A percentile compares a stretch with the other conserved stretches of the same genome.
Conservation (phyloP, 2,329 filamentous ascomycete species). For the Aspergillus intermedius region DNA sequence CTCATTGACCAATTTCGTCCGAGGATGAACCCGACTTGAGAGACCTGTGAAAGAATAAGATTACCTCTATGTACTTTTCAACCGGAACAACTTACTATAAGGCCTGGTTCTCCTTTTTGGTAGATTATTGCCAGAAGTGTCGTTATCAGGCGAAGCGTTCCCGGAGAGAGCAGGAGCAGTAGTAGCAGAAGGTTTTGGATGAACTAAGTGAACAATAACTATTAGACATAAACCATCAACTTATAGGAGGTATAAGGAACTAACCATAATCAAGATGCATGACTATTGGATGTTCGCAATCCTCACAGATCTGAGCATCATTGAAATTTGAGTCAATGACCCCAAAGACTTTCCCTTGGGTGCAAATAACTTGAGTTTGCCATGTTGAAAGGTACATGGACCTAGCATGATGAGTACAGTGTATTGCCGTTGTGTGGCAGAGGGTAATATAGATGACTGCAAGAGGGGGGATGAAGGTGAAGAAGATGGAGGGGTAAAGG, state of each 20-base stretch:
- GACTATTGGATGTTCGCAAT: slow-evolving; percentile 2
- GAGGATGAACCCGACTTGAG: background rate
- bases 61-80: background rate
- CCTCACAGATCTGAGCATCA: background rate
- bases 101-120: background rate
- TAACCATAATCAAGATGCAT: slow-evolving; percentile 1
- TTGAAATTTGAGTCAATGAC: background rate
- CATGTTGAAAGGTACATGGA: background rate
- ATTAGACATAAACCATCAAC: background rate
- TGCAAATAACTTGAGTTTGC: background rate
- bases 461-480: background rate
- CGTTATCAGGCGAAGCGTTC: background rate
- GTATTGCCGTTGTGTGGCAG: background rate
- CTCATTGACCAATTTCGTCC: slow-evolving; percentile 1
- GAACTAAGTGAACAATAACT: background rate
- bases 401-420: background rate
- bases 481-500: too few species aligned
- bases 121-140: background rate
- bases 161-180: background rate
- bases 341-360: background rate
- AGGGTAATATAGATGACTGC: background rate
- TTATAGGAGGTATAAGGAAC: slow-evolving; percentile 1
- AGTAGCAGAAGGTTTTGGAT: background rate
- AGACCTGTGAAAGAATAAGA: background rate
- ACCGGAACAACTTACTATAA: background rate